Percentiles rank a stretch among this genome's conserved stretches.
Conservation (phyloP, 78 protist genomes). For the Dictyostelium firmibasis region DNA sequence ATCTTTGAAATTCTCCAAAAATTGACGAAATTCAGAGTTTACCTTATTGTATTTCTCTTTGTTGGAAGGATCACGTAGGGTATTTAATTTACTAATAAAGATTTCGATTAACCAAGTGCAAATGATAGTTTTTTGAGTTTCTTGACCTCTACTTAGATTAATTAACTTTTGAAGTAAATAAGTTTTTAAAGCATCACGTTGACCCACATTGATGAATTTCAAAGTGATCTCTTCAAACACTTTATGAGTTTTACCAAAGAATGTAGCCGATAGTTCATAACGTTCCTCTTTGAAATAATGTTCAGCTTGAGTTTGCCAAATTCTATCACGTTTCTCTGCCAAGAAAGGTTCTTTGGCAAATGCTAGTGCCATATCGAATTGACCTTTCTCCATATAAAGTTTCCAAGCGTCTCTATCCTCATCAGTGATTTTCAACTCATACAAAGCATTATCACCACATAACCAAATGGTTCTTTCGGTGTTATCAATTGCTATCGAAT, state of each 20-base stretch:
- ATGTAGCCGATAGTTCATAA: slow-evolving; percentile 85
- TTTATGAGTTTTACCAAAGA: slow-evolving; percentile 85
- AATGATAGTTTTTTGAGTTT: slow-evolving; percentile 90
- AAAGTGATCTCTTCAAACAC: slow-evolving; percentile 92
- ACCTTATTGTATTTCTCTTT: slow-evolving; percentile 73
- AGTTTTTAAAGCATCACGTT: slow-evolving; percentile 79
- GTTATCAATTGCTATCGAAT: slow-evolving; percentile 4
- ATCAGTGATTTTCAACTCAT: slow-evolving; percentile 22
- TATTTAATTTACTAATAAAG: slow-evolving; percentile 85
- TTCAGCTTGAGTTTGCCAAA: slow-evolving; percentile 86
- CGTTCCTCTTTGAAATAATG: slow-evolving; percentile 53
- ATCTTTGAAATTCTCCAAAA: slow-evolving; percentile 49
- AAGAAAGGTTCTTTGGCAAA: slow-evolving; percentile 45
- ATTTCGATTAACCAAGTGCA: slow-evolving; percentile 93
- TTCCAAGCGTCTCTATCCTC: slow-evolving; percentile 89
- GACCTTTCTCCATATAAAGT: slow-evolving; percentile 67
- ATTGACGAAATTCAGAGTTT: slow-evolving; percentile 43
- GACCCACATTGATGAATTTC: slow-evolving; percentile 78
- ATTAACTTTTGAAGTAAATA: slow-evolving; percentile 71
- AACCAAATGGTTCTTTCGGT: slow-evolving; percentile 56
- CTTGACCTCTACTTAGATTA: background rate
- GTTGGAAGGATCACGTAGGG: slow-evolving; percentile 1
- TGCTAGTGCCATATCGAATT: slow-evolving; percentile 82
- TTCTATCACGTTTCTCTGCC: slow-evolving; percentile 10
- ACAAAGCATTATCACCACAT: slow-evolving; percentile 49